Base-by-base conservation (phyloP, 345 rosid species). In the Xanthoceras sorbifolium region DNA sequence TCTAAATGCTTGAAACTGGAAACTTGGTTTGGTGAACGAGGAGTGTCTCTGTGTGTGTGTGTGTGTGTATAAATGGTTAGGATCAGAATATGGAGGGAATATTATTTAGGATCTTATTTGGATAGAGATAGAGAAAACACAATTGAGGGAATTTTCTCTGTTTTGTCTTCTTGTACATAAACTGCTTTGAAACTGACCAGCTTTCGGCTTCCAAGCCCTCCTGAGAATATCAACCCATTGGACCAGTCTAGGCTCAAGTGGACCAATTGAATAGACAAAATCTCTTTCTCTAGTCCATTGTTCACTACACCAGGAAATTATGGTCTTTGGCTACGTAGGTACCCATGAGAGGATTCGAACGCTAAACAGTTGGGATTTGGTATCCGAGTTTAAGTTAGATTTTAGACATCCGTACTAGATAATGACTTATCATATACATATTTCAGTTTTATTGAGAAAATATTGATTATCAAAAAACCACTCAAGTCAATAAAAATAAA, bases 21-120 rank as follows among this genome's bases (percentile, higher is more conserved):
- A 55, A 55, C 14, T 4, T 34, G 11, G 9, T 28, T 25, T 26
- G n/a, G 7, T 42, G 59, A 42, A 62, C 25, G 23, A 36, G 34
- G 4, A 36, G 11, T 36, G n/a, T n/a, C n/a, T n/a, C n/a, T n/a
- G n/a, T n/a, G n/a, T n/a, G n/a, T 54, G 40, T 42, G 14, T 31
- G 0, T 10, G 26, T n/a, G 9, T 18, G 9, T 6, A 38, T 54
- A 5, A 22, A 55, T 55, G n/a, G 34, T 34, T 34, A 31, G 42
- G 28, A 63, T 28, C 17, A 61, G 76, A 73, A 44, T 44, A 73
- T 32, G 70, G 46, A 50, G 69, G 62, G 77, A 74, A 74, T 64
- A 74, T 74, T 74, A 48, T 22, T 28, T n/a, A 64, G 77, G 61
- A 74, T 74, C 77, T 74, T 20, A 12, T 57, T 50, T 20, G 28